A percentile compares a stretch with the other conserved stretches of the same genome.
Evolutionary conservation across 129 eudicot genomes (phyloP).

Genomic region (Rutidosis leptorrhynchoides): DNA sequence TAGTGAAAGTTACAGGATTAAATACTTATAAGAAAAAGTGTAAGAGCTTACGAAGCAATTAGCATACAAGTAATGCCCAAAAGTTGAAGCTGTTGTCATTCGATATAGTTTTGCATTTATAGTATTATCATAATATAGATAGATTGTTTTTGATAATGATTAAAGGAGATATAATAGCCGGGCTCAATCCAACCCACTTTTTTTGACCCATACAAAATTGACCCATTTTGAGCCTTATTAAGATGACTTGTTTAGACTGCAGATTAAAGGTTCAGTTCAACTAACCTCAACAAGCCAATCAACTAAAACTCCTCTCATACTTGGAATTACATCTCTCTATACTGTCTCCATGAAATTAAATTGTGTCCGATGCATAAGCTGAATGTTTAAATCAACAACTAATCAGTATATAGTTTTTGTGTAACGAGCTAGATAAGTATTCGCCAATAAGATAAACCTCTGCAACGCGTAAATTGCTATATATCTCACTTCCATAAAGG

Average conservation of each 20-base stretch:
- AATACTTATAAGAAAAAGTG: neutral
- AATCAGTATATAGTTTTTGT: constrained; percentile 4
- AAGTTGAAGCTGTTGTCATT: constrained; percentile 70
- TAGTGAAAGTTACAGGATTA: neutral
- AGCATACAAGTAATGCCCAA: constrained; percentile 82
- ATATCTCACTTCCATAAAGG: constrained; percentile 58
- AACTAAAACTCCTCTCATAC: constrained; percentile 73
- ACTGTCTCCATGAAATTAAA: constrained; percentile 54
- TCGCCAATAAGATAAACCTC: constrained; percentile 50
- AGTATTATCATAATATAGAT: too few relatives aligned
- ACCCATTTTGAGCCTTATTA: neutral
- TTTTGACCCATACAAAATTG: neutral
- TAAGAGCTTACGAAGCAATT: constrained; percentile 75
- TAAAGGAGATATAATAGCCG: neutral
- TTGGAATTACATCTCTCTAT: constrained; percentile 59
- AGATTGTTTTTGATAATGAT: neutral
- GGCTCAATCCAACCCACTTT: neutral
- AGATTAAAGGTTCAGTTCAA: neutral
- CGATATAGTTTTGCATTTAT: constrained; percentile 47
- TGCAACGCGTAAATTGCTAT: constrained; percentile 51
- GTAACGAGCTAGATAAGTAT: constrained; percentile 16
- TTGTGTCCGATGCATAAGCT: constrained; percentile 50
- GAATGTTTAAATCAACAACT: constrained; percentile 22
- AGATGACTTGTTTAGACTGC: neutral
- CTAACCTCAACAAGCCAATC: constrained; percentile 94